Percentiles rank a stretch among this genome's conserved stretches.
Conservation (phyloP, 169 alveolate genomes). For the Eimeria necatrix region DNA sequence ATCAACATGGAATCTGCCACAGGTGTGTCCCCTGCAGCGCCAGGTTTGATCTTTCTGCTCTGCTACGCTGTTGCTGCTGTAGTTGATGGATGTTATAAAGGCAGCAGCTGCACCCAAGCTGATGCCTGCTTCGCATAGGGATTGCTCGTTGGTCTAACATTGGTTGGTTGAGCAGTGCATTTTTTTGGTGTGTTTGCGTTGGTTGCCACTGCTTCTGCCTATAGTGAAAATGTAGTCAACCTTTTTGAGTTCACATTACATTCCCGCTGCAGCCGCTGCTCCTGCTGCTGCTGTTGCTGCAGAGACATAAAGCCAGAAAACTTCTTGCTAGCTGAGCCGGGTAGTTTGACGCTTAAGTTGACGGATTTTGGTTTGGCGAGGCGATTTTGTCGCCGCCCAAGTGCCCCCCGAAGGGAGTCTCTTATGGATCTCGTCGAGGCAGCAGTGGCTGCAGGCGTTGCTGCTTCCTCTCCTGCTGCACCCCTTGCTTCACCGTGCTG, state of each 20-base stretch:
- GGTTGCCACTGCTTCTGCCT: neutral
- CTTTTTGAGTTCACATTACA: neutral
- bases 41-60: neutral
- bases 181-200: neutral
- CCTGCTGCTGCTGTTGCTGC: constrained; percentile 13
- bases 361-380: constrained; percentile 75
- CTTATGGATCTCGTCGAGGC: constrained; percentile 23
- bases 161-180: neutral
- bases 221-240: neutral
- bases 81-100: neutral
- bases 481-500: neutral
- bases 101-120: too few species aligned
- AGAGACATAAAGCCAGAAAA: constrained; percentile 80
- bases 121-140: neutral
- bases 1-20: constrained; percentile 60
- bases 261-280: neutral
- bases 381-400: constrained; percentile 19
- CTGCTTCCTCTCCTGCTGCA: neutral
- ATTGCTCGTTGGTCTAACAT: neutral
- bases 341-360: constrained; percentile 56
- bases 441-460: constrained; percentile 57
- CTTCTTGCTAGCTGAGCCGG: constrained; percentile 68
- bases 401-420: neutral
- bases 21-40: constrained; percentile 14
- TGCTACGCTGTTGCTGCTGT: constrained; percentile 28